Percentiles rank a stretch among this genome's conserved stretches.
Conservation (phyloP, 2,329 filamentous ascomycete species). For the Monilinia aucupariae region DNA sequence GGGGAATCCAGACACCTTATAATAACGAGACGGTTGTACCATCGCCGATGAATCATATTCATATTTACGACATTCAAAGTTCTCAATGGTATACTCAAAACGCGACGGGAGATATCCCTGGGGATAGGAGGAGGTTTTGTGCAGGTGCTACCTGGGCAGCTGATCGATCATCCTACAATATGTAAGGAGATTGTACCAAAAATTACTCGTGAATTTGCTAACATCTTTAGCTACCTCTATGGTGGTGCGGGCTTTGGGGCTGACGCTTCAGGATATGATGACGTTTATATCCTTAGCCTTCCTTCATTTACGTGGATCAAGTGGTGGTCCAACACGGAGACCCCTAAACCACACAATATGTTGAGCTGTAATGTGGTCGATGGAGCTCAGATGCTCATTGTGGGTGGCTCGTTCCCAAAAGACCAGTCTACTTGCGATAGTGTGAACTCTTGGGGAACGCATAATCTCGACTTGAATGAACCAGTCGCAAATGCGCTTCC, state of each 20-base stretch:
- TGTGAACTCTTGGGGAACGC: constrained; percentile 48
- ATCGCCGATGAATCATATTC: constrained; percentile 46
- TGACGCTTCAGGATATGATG: constrained; percentile 50
- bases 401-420: constrained; percentile 54
- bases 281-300: constrained; percentile 57
- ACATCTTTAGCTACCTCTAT: constrained; percentile 50
- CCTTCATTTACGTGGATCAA: constrained; percentile 61
- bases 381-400: constrained; percentile 55
- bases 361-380: constrained; percentile 50
- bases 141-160: constrained; percentile 54
- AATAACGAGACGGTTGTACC: constrained; percentile 42
- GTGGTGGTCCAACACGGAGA: constrained; percentile 40
- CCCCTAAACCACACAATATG: constrained; percentile 45
- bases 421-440: constrained; percentile 46
- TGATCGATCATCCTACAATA: constrained; percentile 59
- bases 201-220: constrained; percentile 11
- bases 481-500: constrained; percentile 42
- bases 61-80: constrained; percentile 56
- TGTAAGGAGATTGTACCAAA: constrained; percentile 41
- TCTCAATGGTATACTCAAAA: constrained; percentile 56
- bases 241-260: constrained; percentile 49
- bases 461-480: constrained; percentile 50
- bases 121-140: constrained; percentile 53
- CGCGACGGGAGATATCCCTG: constrained; percentile 49
- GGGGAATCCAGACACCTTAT: constrained; percentile 47